phyloP scores from a whole-genome alignment of 78 protist genomes.

The Cavenderia fasciculata region DNA sequence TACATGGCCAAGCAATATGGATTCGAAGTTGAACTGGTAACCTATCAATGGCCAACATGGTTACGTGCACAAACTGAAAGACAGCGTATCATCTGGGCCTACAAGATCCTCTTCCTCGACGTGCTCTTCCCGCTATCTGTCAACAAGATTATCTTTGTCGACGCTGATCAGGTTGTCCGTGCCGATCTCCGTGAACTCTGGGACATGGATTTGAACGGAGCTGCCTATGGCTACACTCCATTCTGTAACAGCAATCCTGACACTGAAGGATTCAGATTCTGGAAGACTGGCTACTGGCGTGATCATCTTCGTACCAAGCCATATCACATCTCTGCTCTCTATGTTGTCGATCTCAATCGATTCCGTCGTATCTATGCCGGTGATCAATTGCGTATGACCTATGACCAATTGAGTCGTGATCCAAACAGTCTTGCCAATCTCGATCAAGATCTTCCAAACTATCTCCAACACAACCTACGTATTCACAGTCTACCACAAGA shows the following conservation, averaged over 20 bases:
- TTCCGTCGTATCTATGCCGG: constrained; percentile 95
- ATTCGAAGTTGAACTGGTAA: constrained; percentile 93
- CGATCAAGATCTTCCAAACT: constrained; percentile 99
- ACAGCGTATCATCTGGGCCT: constrained; percentile 98
- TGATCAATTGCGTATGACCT: constrained; percentile 90
- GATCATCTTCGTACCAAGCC: constrained; percentile 91
- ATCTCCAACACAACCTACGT: constrained; percentile 92
- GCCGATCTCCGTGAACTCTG: constrained; percentile 96
- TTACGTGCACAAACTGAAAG: constrained; percentile 94
- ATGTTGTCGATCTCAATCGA: constrained; percentile 94
- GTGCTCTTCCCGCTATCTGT: constrained; percentile 97
- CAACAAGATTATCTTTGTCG: constrained; percentile 92
- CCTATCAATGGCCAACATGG: constrained; percentile 99
- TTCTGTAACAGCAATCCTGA: constrained; percentile 91
- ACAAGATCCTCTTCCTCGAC: constrained; percentile 98
- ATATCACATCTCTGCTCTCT: constrained; percentile 98
- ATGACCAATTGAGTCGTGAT: constrained; percentile 88
- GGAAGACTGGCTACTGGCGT: constrained; percentile 95
- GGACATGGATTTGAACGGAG: constrained; percentile 90
- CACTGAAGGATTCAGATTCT: constrained; percentile 97
- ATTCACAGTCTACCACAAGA: constrained; percentile 97
- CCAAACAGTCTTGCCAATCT: constrained; percentile 84
- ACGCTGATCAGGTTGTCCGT: constrained; percentile 97
- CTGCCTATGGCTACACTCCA: constrained; percentile 94
- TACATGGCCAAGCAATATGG: constrained; percentile 80